phyloP scores from a whole-genome alignment of 306 rosid genomes.

The Benincasa hispida region DNA sequence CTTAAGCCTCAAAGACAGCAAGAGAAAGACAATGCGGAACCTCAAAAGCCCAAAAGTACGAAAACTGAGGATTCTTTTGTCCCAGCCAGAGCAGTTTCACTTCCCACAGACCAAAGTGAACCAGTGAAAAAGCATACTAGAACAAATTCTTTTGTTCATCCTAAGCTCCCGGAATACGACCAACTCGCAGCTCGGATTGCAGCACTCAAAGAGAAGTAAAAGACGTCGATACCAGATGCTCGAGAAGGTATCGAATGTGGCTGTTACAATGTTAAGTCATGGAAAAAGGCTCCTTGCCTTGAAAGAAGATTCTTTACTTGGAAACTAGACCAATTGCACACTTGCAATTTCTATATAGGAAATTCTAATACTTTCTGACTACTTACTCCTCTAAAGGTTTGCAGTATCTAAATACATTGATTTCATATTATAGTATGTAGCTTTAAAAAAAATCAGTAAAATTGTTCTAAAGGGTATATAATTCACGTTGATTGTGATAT shows the following conservation, averaged over 20 bases:
- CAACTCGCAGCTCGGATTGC: conserved; percentile 43
- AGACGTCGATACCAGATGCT: not conserved
- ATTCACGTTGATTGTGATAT: not conserved
- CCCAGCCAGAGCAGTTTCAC: conserved; percentile 17
- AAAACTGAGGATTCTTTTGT: not conserved
- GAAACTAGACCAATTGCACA: conserved; percentile 1
- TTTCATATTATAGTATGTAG: not conserved
- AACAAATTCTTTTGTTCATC: conserved; percentile 36
- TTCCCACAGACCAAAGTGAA: conserved; percentile 10
- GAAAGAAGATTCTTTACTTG: not conserved
- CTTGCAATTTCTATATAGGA: not conserved
- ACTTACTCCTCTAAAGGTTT: not conserved
- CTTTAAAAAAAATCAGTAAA: not conserved
- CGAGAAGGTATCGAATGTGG: not conserved
- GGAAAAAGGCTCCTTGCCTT: not conserved
- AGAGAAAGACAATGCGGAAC: conserved; percentile 4
- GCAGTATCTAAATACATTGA: not conserved
- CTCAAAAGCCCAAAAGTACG: conserved; percentile 6
- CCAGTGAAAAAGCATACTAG: conserved; percentile 12
- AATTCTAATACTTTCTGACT: not conserved
- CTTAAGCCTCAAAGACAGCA: not conserved
- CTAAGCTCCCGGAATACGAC: conserved; percentile 68
- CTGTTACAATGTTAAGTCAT: not conserved
- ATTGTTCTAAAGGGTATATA: not conserved
- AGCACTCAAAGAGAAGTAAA: conserved; percentile 35